A percentile compares a stretch with the other conserved stretches of the same genome.
Conservation (phyloP, 192 early-diverging fungal species). For the Backusella mclennaniae region DNA sequence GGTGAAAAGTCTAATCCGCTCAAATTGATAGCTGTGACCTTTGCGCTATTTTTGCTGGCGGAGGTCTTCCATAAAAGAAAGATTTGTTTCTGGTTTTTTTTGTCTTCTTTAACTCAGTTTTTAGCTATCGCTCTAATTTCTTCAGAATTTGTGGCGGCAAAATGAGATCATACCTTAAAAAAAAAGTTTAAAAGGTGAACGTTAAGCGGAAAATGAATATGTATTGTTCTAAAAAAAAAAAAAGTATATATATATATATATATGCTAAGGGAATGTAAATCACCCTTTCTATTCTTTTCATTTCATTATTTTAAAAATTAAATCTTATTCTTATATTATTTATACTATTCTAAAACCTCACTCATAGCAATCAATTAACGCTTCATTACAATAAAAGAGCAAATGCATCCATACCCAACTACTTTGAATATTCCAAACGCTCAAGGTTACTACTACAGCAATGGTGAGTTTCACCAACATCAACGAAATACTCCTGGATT, state of each 20-base stretch:
- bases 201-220: neutral
- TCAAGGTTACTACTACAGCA: neutral
- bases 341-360: neutral
- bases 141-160: neutral
- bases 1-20: neutral
- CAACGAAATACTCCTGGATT: neutral
- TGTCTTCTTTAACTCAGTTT: neutral
- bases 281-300: neutral
- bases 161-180: neutral
- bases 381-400: neutral
- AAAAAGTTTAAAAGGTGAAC: neutral
- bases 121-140: neutral
- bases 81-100: neutral
- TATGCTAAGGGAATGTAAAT: neutral
- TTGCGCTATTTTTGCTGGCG: neutral
- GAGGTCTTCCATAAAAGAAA: neutral
- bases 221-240: neutral
- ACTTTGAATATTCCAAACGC: neutral
- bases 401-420: neutral
- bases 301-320: neutral
- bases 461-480: neutral
- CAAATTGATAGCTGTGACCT: neutral
- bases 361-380: neutral
- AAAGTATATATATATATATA: neutral
- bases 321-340: neutral